Evolutionary conservation across 2,329 filamentous ascomycete genomes (phyloP).

Genomic region (Colletotrichum neosansevieriae): DNA sequence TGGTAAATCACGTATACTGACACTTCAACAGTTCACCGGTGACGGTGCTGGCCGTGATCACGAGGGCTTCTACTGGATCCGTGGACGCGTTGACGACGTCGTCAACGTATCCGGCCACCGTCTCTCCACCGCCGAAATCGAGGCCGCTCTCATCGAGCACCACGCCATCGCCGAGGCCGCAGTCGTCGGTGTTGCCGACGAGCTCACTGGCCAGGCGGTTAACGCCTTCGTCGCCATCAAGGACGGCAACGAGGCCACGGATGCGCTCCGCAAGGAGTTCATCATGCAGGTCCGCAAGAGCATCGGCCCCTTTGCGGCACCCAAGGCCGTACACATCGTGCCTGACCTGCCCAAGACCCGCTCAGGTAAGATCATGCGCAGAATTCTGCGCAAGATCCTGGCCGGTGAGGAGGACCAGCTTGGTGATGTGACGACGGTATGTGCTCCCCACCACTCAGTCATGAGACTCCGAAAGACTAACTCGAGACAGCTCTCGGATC

Average conservation of each 20-base stretch:
- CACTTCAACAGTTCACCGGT: constrained; percentile 76
- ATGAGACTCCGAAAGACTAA: constrained; percentile 30
- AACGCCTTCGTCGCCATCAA: constrained; percentile 97
- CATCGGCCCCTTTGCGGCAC: constrained; percentile 96
- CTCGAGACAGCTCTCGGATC: constrained; percentile 81
- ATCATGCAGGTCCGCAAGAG: constrained; percentile 95
- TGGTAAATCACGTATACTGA: background rate
- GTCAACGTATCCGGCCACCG: constrained; percentile 98
- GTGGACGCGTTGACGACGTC: constrained; percentile 96
- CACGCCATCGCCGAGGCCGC: constrained; percentile 90
- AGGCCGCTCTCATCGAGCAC: constrained; percentile 96
- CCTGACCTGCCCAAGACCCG: constrained; percentile 97
- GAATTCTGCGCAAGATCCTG: constrained; percentile 96
- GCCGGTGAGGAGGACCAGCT: constrained; percentile 97
- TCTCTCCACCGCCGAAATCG: constrained; percentile 96
- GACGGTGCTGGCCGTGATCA: constrained; percentile 96
- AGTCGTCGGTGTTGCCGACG: constrained; percentile 92
- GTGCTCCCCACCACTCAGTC: constrained; percentile 48
- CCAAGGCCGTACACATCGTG: constrained; percentile 91
- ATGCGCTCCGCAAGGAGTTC: constrained; percentile 91
- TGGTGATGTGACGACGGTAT: constrained; percentile 90
- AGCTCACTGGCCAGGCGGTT: constrained; percentile 96
- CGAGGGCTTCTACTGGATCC: constrained; percentile 99
- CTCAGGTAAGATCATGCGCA: constrained; percentile 98
- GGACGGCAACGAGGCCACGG: constrained; percentile 79